These are phyloP conservation scores for Ascochyta lentis DNA, from an alignment of 2,329 filamentous ascomycete species.

Conservation along the genomic window DNA sequence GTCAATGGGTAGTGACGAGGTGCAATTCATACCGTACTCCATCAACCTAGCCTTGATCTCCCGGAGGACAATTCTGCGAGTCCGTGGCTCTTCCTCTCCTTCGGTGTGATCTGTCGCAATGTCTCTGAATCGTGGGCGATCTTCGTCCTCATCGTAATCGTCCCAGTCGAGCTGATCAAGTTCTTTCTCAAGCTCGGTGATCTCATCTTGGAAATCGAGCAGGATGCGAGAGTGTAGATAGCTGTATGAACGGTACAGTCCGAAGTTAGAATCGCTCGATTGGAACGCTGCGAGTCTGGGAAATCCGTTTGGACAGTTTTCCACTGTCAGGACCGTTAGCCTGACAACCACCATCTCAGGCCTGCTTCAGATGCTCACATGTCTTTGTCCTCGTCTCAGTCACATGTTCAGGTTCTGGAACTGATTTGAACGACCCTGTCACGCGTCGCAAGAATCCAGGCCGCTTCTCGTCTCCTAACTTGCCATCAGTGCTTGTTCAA, in stretches of 20 bases:
- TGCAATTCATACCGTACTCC: slow-evolving; percentile 41
- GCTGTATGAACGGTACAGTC: slow-evolving; percentile 49
- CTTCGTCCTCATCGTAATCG: slow-evolving; percentile 32
- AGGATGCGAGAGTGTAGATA: slow-evolving; percentile 51
- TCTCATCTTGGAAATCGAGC: slow-evolving; percentile 49
- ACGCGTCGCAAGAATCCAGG: slow-evolving; percentile 37
- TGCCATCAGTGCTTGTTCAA: slow-evolving; percentile 18
- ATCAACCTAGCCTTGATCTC: slow-evolving; percentile 45
- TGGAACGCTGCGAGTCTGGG: slow-evolving; percentile 50
- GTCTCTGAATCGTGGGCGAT: slow-evolving; percentile 1
- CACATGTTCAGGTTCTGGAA: slow-evolving; percentile 39
- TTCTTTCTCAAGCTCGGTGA: slow-evolving; percentile 46
- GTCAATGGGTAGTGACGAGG: background rate
- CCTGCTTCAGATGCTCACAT: slow-evolving; percentile 25
- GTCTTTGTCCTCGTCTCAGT: slow-evolving; percentile 43
- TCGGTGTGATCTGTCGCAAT: slow-evolving; percentile 15
- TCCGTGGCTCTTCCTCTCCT: slow-evolving; percentile 18
- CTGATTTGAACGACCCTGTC: slow-evolving; percentile 38
- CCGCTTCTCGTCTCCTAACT: slow-evolving; percentile 29
- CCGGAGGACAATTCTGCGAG: slow-evolving; percentile 34
- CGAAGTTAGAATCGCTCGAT: slow-evolving; percentile 49
- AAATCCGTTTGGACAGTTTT: slow-evolving; percentile 49
- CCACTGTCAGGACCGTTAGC: slow-evolving; percentile 30
- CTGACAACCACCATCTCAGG: background rate
- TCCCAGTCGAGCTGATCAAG: slow-evolving; percentile 46